Conservation (phyloP, 2,329 filamentous ascomycete genomes). For the Hypoxylon sp. region DNA sequence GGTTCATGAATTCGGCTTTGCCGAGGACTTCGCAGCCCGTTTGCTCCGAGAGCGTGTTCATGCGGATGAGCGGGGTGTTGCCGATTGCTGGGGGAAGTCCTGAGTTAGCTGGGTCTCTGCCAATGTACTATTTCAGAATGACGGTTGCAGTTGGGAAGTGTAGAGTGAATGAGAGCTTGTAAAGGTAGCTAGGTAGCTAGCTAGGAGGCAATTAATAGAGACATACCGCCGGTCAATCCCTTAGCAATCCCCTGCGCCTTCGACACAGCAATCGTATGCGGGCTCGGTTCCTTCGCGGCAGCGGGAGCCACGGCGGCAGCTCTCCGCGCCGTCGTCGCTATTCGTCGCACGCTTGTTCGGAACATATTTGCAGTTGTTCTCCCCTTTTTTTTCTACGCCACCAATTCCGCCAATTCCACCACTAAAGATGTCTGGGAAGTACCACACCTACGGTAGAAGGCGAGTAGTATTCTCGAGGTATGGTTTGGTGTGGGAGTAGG, state of each 20-base stretch:
- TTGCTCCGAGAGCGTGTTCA: slow-evolving; percentile 88
- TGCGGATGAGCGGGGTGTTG: slow-evolving; percentile 93
- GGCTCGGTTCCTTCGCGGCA: slow-evolving; percentile 60
- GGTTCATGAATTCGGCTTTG: slow-evolving; percentile 99
- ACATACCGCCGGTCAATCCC: slow-evolving; percentile 84
- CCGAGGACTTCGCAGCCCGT: slow-evolving; percentile 95
- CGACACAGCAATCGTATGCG: slow-evolving; percentile 80
- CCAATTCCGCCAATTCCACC: slow-evolving; percentile 3
- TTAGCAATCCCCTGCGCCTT: slow-evolving; percentile 84
- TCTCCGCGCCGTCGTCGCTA: slow-evolving; percentile 73
- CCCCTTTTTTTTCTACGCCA: background rate
- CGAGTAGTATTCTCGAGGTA: background rate
- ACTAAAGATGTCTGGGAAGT: background rate
- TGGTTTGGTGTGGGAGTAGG: background rate
- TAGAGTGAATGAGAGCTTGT: background rate
- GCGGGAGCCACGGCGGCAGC: slow-evolving; percentile 58
- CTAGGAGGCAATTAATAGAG: slow-evolving; percentile 7
- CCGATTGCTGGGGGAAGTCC: slow-evolving; percentile 80
- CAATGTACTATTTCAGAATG: too few relatives aligned
- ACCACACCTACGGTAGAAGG: background rate
- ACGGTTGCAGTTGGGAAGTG: background rate
- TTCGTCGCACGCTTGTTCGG: slow-evolving; percentile 75
- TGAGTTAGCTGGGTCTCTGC: slow-evolving; percentile 21
- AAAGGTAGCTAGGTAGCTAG: background rate
- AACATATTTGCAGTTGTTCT: slow-evolving; percentile 70